Evolutionary conservation across 2,329 filamentous ascomycete genomes (phyloP).

Genomic region (Talaromyces rugulosus): DNA sequence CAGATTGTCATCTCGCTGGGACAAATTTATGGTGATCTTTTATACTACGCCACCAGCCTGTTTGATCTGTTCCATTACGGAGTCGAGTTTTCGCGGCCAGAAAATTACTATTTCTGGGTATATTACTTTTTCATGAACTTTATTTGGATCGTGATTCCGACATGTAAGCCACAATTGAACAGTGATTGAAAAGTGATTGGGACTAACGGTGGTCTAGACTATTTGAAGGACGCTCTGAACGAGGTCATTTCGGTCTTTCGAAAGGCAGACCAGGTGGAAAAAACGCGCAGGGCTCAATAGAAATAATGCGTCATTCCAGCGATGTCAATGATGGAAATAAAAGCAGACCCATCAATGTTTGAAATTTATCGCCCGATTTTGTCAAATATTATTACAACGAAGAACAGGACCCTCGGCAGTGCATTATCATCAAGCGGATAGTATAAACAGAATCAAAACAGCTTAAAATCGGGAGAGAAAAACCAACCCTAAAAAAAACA

Average conservation of each 20-base stretch:
- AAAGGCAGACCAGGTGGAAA: neutral
- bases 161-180: conserved; percentile 21
- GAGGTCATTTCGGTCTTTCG: neutral
- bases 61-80: conserved; percentile 48
- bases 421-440: neutral
- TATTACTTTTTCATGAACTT: conserved; percentile 56
- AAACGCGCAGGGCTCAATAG: neutral
- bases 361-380: neutral
- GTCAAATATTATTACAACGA: neutral
- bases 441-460: too few relatives aligned
- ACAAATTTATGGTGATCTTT: conserved; percentile 53
- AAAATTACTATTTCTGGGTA: conserved; percentile 53
- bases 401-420: neutral
- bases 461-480: too few relatives aligned
- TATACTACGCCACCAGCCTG: conserved; percentile 54
- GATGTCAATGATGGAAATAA: neutral
- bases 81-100: conserved; percentile 49
- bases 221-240: neutral
- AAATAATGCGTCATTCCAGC: neutral
- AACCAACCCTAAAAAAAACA: too few relatives aligned
- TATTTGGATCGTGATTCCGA: conserved; percentile 54
- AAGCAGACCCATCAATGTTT: neutral
- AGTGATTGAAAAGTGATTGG: neutral
- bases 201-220: neutral
- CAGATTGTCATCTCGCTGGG: conserved; percentile 52